A percentile compares a stretch with the other conserved stretches of the same genome.
Evolutionary conservation across 2,329 filamentous ascomycete species (phyloP).

Genomic region (Diplodia mutila): DNA sequence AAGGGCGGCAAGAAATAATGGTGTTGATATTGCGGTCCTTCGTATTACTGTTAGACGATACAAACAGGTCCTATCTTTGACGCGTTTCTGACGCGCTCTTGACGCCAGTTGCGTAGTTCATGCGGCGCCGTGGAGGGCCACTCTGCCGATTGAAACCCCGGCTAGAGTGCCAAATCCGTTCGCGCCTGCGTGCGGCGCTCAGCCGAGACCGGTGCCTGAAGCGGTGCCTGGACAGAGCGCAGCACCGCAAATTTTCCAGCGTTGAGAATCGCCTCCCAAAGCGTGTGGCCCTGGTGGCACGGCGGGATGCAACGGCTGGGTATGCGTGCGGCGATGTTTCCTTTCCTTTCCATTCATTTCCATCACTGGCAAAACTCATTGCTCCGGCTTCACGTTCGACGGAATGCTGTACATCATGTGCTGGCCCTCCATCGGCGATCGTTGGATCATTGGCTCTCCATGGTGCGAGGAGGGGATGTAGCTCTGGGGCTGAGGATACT

Average conservation of each 20-base stretch:
- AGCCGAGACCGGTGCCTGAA: constrained; percentile 12
- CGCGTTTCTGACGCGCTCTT: constrained; percentile 16
- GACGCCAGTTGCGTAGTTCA: constrained; percentile 12
- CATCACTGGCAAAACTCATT: constrained; percentile 13
- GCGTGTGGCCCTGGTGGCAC: constrained; percentile 1
- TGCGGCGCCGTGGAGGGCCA: constrained; percentile 13
- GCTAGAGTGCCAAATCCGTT: constrained; percentile 22
- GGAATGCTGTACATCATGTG: constrained; percentile 48
- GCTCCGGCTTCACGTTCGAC: constrained; percentile 46
- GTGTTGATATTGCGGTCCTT: constrained; percentile 25
- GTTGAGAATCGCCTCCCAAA: constrained; percentile 2
- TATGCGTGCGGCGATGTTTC: background rate
- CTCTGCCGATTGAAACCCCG: constrained; percentile 13
- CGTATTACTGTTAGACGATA: constrained; percentile 24
- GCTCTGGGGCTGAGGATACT: constrained; percentile 32
- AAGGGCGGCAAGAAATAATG: constrained; percentile 20
- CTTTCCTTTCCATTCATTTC: background rate
- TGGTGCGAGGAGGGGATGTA: constrained; percentile 26
- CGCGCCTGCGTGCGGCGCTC: constrained; percentile 17
- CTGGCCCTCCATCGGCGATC: constrained; percentile 29
- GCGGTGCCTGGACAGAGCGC: background rate
- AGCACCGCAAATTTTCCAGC: constrained; percentile 16
- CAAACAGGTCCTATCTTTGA: constrained; percentile 23
- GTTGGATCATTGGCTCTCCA: constrained; percentile 40
- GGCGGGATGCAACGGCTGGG: constrained; percentile 14